These are phyloP conservation scores for Blakeslea trispora DNA, from an alignment of 371 early-diverging fungal species.

Conservation along the genomic window DNA sequence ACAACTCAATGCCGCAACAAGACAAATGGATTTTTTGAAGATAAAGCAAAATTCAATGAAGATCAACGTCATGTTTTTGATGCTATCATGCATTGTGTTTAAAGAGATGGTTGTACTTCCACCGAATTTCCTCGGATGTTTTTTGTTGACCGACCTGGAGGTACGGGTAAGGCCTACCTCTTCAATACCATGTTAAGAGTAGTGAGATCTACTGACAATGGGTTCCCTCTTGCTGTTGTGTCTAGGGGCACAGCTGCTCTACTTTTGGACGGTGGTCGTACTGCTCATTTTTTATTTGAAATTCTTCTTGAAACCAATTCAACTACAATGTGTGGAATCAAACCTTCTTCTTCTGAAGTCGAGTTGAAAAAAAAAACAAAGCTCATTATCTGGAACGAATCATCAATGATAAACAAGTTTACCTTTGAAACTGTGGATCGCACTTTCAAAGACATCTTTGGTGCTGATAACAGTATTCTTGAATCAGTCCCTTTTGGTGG, in stretches of 20 bases:
- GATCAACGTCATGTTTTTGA: background rate
- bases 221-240: constrained; percentile 7
- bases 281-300: constrained; percentile 25
- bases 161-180: constrained; percentile 6
- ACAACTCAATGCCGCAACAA: too few relatives aligned
- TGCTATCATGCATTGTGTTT: background rate
- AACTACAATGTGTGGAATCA: constrained; percentile 13
- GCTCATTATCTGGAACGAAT: constrained; percentile 30
- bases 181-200: background rate
- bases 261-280: constrained; percentile 21
- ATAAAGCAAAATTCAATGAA: too few relatives aligned
- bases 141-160: constrained; percentile 24
- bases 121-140: background rate
- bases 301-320: constrained; percentile 14
- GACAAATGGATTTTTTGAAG: too few relatives aligned
- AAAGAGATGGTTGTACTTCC: background rate
- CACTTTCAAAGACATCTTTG: constrained; percentile 26
- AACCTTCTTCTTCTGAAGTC: background rate
- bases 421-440: constrained; percentile 29
- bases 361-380: constrained; percentile 3
- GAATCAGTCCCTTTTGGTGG: constrained; percentile 31
- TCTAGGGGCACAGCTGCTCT: constrained; percentile 30
- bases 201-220: background rate
- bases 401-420: constrained; percentile 15
- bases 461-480: background rate